Evolutionary conservation across 768 basidiomycete genomes (phyloP), one percentile per base, ranked within the genome.

Genomic region (Trametes cinnabarina): DNA sequence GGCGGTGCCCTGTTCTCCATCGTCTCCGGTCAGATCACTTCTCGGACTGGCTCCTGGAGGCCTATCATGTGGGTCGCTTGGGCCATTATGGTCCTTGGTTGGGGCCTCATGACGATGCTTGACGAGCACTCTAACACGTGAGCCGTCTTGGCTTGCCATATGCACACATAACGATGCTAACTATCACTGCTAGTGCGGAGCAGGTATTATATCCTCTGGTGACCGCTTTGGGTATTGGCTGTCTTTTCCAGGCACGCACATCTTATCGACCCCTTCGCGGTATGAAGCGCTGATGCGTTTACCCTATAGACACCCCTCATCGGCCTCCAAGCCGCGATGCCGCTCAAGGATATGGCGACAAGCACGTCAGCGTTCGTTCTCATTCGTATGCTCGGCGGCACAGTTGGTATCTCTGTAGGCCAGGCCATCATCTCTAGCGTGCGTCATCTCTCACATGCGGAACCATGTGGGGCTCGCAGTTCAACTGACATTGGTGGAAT

Each of bases 251-350:
- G 74, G 66, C 74, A 58, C 25, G 51, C 48, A 53, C 3, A 17
- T 19, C 30, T 12, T 32, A 7, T 10, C 3, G 4, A 26, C 14
- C 15, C 15, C 15, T 22, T 5, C 12, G n/a, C 3, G 4, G 4
- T 14, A 10, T 14, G 12, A 15, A 17, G 44, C 11, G 3, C 22
- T 50, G 19, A 50, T 32, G 30, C 20, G 10, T 46, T 46, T 10
- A 2, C 5, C 9, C 55, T 41, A 41, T 64, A 86, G 83, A 77
- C 77, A 4, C 90, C 89, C 0, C 71, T 91, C 7, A 83, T 92
- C 49, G 88, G 79, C 14, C 72, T 94, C 14, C 92, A 94, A 72
- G 89, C 90, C 1, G 86, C 91, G 0, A 94, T 94, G 91, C 92
- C 92, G 0, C 65, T 90, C 15, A 86, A 84, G 64, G 90, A 93